Evolutionary conservation across 768 basidiomycete genomes (phyloP).

Genomic region (Lactarius hatsudake): DNA sequence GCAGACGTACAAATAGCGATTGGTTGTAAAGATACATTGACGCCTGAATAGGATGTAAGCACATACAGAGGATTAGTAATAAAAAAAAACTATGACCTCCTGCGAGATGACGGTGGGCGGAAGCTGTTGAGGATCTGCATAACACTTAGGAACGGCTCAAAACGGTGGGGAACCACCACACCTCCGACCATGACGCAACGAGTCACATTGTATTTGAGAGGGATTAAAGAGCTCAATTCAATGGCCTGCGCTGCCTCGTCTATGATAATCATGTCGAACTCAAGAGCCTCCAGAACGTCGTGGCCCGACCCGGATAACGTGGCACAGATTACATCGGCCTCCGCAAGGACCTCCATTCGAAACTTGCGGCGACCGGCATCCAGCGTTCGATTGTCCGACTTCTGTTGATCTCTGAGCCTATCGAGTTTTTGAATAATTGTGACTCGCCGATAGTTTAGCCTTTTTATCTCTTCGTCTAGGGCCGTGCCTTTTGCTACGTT

Average conservation of each 20-base stretch:
- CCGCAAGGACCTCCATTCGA: constrained; percentile 70
- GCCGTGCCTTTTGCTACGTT: constrained; percentile 50
- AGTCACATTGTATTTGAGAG: constrained; percentile 80
- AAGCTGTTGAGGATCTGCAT: constrained; percentile 85
- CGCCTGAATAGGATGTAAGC: constrained; percentile 44
- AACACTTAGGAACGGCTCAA: background rate
- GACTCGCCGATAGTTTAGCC: constrained; percentile 62
- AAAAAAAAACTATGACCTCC: constrained; percentile 39
- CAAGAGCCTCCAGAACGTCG: constrained; percentile 74
- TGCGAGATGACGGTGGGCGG: constrained; percentile 85
- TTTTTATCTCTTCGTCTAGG: constrained; percentile 71
- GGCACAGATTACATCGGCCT: constrained; percentile 91
- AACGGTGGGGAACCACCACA: constrained; percentile 31
- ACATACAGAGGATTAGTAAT: constrained; percentile 3
- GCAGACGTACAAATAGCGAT: constrained; percentile 88
- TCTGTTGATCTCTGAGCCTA: constrained; percentile 75
- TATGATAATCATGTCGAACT: constrained; percentile 95
- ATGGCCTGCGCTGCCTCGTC: constrained; percentile 98
- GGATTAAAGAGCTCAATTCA: constrained; percentile 92
- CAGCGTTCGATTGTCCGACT: constrained; percentile 73
- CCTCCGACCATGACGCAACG: constrained; percentile 94
- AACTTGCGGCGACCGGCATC: constrained; percentile 77
- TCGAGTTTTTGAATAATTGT: constrained; percentile 68
- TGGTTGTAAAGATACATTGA: constrained; percentile 77
- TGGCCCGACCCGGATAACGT: constrained; percentile 94